Evolutionary conservation across 805 yeast genomes (phyloP).

Genomic region (Ogataea corticis): DNA sequence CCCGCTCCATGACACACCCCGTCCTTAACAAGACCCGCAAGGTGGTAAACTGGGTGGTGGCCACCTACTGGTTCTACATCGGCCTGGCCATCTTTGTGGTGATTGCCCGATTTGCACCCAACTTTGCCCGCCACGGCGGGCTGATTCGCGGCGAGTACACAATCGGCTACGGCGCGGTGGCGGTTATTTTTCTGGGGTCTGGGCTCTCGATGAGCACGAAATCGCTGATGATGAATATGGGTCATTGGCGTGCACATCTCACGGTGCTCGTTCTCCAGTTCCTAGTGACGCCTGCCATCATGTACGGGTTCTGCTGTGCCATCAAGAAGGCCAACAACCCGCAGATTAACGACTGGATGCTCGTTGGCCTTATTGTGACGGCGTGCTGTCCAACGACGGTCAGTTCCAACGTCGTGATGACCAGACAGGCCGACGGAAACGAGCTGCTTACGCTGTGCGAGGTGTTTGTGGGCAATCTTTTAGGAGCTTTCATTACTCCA

Average conservation of each 20-base stretch:
- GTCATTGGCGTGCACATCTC: constrained; percentile 81
- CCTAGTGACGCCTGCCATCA: constrained; percentile 47
- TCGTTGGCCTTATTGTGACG: constrained; percentile 80
- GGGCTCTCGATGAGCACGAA: constrained; percentile 76
- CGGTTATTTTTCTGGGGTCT: constrained; percentile 76
- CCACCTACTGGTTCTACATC: constrained; percentile 72
- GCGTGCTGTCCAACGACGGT: constrained; percentile 92
- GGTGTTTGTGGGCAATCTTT: constrained; percentile 78
- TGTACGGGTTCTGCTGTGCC: constrained; percentile 72
- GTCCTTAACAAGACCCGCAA: not conserved
- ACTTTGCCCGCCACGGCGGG: constrained; percentile 84
- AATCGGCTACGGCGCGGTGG: constrained; percentile 85
- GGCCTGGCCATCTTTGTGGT: constrained; percentile 71
- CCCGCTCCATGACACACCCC: constrained; percentile 1
- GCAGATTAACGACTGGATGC: constrained; percentile 70
- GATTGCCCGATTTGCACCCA: constrained; percentile 75
- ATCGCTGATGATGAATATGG: constrained; percentile 59
- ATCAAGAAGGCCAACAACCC: constrained; percentile 57
- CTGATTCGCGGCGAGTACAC: constrained; percentile 70
- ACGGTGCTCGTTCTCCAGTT: constrained; percentile 69
- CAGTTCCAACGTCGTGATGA: constrained; percentile 90
- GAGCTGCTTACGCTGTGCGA: constrained; percentile 73
- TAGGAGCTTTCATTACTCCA: constrained; percentile 89
- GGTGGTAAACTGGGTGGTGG: constrained; percentile 10
- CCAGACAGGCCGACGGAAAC: constrained; percentile 81